Base-by-base conservation (phyloP, 805 yeast species). In the Nematodospora valgi region DNA sequence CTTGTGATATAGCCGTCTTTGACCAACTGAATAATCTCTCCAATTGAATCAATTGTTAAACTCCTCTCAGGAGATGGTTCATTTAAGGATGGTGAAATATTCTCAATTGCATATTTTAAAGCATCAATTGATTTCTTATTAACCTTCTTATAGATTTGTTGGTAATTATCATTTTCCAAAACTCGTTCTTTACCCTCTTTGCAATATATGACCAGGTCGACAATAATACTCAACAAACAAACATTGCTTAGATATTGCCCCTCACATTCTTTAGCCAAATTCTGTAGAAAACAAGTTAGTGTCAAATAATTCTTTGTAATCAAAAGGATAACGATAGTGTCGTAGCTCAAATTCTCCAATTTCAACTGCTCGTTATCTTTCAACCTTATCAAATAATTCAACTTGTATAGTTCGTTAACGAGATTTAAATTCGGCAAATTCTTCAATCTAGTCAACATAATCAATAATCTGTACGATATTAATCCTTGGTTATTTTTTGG, bases 381-480 rank as follows among this genome's bases (percentile, higher is more conserved):
- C 26, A 64, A 44, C 22, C 71, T 37, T 14, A 56, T 35, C 38
- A 62, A 70, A 33, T 69, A 60, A 27, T 70, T 53, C 20, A 72
- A 54, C 37, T 62, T 64, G 51, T 70, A 74, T 25, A 64, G 48
- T 30, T 66, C 74, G 37, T 70, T 71, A 15, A 73, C 57, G 15
- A 71, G 45, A 18, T 53, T 46, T 39, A 71, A 35, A 37, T 63
- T 70, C 5, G 75, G 68, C 1, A 66, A 59, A 20, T 69, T 58
- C 38, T 64, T 71, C 34, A 74, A 52, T 35, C 74, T 51, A 21
- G 68, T 53, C 17, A 74, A 37, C 15, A 70, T 40, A 4, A 58
- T 40, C 17, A 66, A 40, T 23, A 66, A 44, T 35, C 44, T 46
- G 41, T 56, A 51, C 8, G 48, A 42, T n/a, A 64, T 54, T 15